Base-by-base conservation (phyloP, 192 early-diverging fungal species). In the Kickxella alabastrina region DNA sequence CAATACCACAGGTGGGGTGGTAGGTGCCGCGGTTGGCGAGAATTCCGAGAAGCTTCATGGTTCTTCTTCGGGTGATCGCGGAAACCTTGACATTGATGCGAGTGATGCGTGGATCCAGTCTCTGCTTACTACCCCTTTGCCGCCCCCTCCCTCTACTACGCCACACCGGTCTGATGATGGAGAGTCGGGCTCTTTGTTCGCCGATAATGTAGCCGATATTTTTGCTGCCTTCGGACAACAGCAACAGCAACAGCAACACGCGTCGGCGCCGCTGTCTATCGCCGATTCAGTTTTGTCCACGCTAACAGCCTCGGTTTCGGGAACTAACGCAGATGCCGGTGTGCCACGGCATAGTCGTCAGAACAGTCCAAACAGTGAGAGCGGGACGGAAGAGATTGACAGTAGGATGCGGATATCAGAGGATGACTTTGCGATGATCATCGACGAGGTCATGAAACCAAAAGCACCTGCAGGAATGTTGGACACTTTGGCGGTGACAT, bases 311-410 rank as follows among this genome's bases (percentile, higher is more conserved):
- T n/a, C n/a, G n/a, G n/a, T n/a, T n/a, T n/a, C n/a, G n/a, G 34
- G 24, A 8, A 13, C 19, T 23, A 22, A 36, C 9, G 58, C 45
- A 9, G 62, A 73, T n/a, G 69, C 69, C 2, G 62, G 60, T 0
- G 60, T 73, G 15, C 69, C 69, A 23, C 57, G 59, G 4, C 40
- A 25, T 6, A 73, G 62, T 18, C 47, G 69, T 3, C 62, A 65
- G 32, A 51, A 57, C 10, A 73, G 69, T 27, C 69, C 69, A 0
- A 61, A 64, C 43, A 67, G 57, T 51, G 65, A 68, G 22, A 68
- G 65, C 26, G 52, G 51, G 24, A 51, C 47, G 12, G 60, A 63
- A 6, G 56, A 63, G 14, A 44, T 53, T 31, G 63, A 53, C 21
- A 15, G 38, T 8, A 40, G 26, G 23, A 17, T 45, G 8, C 59